These are phyloP conservation scores for Yarrowia bubula DNA, from an alignment of 805 yeast species.

Conservation along the genomic window DNA sequence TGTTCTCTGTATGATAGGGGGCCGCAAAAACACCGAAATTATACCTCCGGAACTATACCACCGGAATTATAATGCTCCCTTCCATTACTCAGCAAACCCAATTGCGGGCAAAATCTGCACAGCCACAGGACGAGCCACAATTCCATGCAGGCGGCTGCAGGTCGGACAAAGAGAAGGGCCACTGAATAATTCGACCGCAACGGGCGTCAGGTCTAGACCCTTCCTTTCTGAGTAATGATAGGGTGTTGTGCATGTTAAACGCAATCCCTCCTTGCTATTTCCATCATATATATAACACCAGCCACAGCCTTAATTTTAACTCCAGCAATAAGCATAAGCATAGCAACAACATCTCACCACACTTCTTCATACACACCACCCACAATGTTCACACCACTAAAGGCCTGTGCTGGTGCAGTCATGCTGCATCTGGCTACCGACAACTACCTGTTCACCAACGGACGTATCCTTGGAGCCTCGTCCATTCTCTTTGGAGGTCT, in stretches of 20 bases:
- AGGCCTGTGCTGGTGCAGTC: slow-evolving; percentile 48
- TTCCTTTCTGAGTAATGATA: slow-evolving; percentile 7
- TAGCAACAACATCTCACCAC: not conserved
- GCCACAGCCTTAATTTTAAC: not conserved
- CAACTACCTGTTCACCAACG: slow-evolving; percentile 43
- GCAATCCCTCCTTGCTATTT: not conserved
- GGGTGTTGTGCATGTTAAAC: not conserved
- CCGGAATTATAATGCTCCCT: slow-evolving; percentile 1
- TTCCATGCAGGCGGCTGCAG: slow-evolving; percentile 13
- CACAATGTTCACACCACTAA: slow-evolving; percentile 48
- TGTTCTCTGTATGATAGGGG: too few species aligned
- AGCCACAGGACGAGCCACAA: slow-evolving; percentile 17
- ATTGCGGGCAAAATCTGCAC: slow-evolving; percentile 2
- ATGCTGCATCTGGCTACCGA: slow-evolving; percentile 50
- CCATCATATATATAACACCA: not conserved
- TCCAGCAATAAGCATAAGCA: not conserved
- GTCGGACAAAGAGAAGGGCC: not conserved
- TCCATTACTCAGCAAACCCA: slow-evolving; percentile 2
- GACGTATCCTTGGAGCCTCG: slow-evolving; percentile 50
- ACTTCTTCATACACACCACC: not conserved
- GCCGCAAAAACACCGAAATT: too few species aligned
- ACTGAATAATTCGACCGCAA: not conserved
- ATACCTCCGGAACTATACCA: not conserved
- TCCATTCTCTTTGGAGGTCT: slow-evolving; percentile 39
- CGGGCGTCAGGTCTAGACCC: not conserved